Conservation (phyloP, 23 red algal genomes). For the Pyropia haitanensis region DNA sequence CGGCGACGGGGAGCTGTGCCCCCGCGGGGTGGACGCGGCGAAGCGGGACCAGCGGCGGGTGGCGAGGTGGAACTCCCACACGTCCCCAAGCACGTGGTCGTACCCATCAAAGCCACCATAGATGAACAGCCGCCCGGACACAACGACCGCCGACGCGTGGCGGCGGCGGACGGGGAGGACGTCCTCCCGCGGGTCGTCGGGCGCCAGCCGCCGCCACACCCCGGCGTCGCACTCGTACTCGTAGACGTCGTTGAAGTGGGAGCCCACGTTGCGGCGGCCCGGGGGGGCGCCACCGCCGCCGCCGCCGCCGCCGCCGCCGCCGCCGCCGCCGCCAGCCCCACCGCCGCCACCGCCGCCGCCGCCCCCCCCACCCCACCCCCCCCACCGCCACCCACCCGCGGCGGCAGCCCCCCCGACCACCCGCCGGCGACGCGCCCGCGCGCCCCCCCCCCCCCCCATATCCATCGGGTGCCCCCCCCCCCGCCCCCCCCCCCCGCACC, state of each 20-base stretch:
- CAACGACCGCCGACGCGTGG: constrained; percentile 66
- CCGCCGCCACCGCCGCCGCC: too few species aligned
- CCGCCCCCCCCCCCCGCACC: neutral
- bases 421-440: too few species aligned
- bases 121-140: constrained; percentile 44
- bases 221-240: constrained; percentile 43
- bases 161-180: constrained; percentile 31
- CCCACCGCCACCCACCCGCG: too few species aligned
- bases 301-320: neutral
- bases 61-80: constrained; percentile 76
- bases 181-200: neutral
- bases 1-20: constrained; percentile 4
- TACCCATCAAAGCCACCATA: constrained; percentile 84
- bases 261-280: neutral
- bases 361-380: too few species aligned
- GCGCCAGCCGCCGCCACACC: constrained; percentile 32
- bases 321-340: neutral
- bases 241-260: constrained; percentile 64
- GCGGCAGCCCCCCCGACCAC: too few species aligned
- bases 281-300: neutral
- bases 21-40: neutral
- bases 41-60: constrained; percentile 13
- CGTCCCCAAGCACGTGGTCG: constrained; percentile 72
- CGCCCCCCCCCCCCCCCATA: too few species aligned
- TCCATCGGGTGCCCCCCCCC: neutral